Evolutionary conservation across 129 eudicot species (phyloP).

Genomic region (Erigeron canadensis): DNA sequence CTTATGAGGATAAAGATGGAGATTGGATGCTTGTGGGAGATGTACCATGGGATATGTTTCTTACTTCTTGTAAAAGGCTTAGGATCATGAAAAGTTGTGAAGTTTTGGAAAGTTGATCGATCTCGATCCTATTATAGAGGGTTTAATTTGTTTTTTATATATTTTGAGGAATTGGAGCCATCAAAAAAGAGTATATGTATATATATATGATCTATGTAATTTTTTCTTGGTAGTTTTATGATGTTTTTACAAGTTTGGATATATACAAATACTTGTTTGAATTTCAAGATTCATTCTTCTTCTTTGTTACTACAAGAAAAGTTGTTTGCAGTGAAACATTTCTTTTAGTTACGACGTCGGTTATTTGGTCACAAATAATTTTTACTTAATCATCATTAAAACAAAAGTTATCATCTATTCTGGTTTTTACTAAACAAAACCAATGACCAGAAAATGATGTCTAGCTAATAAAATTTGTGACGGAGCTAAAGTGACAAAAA

Average conservation of each 20-base stretch:
- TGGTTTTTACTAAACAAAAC: too few relatives aligned
- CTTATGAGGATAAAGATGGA: slow-evolving; percentile 90
- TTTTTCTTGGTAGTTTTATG: slow-evolving; percentile 6
- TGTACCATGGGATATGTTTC: slow-evolving; percentile 89
- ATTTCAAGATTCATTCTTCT: background rate
- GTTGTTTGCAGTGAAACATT: background rate
- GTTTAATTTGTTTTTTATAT: slow-evolving; percentile 46
- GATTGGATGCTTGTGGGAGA: slow-evolving; percentile 96
- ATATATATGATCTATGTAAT: slow-evolving; percentile 21
- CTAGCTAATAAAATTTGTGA: too few relatives aligned
- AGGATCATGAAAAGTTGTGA: slow-evolving; percentile 82
- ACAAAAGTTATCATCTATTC: too few relatives aligned
- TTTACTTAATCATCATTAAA: too few relatives aligned
- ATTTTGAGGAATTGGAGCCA: slow-evolving; percentile 23
- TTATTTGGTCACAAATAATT: too few relatives aligned
- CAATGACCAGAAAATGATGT: too few relatives aligned
- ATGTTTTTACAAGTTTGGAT: background rate
- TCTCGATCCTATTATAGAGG: slow-evolving; percentile 28
- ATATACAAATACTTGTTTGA: slow-evolving; percentile 8
- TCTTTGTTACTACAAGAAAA: background rate
- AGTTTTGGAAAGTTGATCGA: slow-evolving; percentile 38
- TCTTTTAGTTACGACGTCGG: too few relatives aligned
- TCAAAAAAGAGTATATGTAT: background rate
- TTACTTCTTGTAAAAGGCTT: slow-evolving; percentile 64
- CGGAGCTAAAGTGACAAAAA: too few relatives aligned